Evolutionary conservation across 805 yeast genomes (phyloP), one percentile per base, ranked within the genome.

Genomic region (Candida coleopterorum): DNA sequence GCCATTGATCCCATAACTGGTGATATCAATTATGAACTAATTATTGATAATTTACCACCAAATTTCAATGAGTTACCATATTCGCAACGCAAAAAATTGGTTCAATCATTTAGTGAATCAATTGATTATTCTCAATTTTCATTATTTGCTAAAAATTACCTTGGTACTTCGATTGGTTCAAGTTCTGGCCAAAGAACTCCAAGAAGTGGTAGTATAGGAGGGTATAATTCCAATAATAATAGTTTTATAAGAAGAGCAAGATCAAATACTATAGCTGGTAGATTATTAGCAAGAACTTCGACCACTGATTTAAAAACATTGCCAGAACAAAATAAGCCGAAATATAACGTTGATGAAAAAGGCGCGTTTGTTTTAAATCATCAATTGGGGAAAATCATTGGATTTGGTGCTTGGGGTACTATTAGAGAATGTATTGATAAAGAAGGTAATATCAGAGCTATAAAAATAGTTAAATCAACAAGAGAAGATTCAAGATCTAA

Each of bases 401-500:
- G 96, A 1, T 77, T 75, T 53, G 96, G 97, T 10, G 94, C 95
- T 0, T 89, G 93, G 83, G 95, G 96, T 9, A 72, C 81, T 20
- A 81, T 88, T 9, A 64, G 95, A 40, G 90, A 84, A 53, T 84
- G 90, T 44, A 56, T 51, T 7, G 55, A 55, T 12, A 42, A 46
- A n/a, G 45, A 44, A 25, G 64, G 66, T 46, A 62, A 43, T 9
- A 50, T 60, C 3, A 50, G 54, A 37, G 94, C 93, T 0, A 75
- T 83, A 45, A 84, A 84, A 53, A 71, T 75, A 32, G 78, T 79
- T 18, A 70, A 69, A 41, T 55, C 65, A 25, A 40, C 46, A 26
- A 42, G 49, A 21, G 55, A 53, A 16, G 18, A 42, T 6, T 56
- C 49, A 12, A 31, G 18, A 26, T 25, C 31, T 8, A 33, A 29